phyloP scores from a whole-genome alignment of 177 flowering plant genomes.

The Vitis hybrid region DNA sequence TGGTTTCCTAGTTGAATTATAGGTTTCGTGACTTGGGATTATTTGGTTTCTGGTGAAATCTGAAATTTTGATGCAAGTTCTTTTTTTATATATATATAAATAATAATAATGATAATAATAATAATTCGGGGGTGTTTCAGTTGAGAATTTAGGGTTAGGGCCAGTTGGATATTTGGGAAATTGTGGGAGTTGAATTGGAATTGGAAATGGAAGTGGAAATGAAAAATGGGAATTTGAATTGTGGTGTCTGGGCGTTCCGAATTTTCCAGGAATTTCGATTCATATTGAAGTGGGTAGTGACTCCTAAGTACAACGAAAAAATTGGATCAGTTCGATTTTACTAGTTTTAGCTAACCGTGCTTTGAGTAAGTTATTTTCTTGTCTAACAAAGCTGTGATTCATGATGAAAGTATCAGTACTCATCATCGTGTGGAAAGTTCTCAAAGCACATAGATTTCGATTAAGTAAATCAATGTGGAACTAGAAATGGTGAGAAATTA shows the following conservation, averaged over 20 bases:
- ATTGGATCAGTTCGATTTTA: too few relatives aligned
- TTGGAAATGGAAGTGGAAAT: background rate
- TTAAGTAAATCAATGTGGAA: too few relatives aligned
- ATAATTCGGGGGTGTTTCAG: background rate
- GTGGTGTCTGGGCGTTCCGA: background rate
- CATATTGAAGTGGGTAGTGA: background rate
- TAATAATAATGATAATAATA: too few relatives aligned
- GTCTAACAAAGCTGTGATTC: too few relatives aligned
- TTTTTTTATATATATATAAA: too few relatives aligned
- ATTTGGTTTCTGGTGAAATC: background rate
- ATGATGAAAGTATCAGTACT: too few relatives aligned
- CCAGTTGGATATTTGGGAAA: background rate
- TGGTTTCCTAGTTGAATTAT: background rate
- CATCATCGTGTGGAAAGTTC: too few relatives aligned
- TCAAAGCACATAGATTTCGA: too few relatives aligned
- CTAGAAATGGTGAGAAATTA: too few relatives aligned
- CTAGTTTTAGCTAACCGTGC: too few relatives aligned
- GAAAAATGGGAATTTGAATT: background rate
- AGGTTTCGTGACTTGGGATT: background rate
- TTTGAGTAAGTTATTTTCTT: too few relatives aligned
- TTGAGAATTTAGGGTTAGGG: background rate
- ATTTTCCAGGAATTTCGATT: background rate
- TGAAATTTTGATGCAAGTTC: background rate
- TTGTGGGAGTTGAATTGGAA: background rate
- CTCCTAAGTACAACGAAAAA: too few relatives aligned